Base-by-base conservation (phyloP, 352 stramenopile genomes). In the Phytopythium delawarense region DNA sequence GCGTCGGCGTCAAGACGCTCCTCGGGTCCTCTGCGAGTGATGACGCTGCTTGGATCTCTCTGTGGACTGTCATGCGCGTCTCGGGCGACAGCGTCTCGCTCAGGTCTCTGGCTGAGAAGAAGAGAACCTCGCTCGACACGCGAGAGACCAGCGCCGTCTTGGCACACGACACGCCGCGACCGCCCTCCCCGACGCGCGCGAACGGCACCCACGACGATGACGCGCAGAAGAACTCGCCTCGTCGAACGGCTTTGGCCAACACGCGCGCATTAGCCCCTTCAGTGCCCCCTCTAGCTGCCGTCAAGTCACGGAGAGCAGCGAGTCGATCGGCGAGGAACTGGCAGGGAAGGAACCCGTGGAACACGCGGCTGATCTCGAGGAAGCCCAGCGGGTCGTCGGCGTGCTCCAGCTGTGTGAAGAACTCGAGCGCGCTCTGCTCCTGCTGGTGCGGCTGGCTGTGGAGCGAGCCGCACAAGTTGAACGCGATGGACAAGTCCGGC, bases 351-450 rank as follows among this genome's bases (percentile, higher is more conserved):
- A 88, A 88, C 0, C 80, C 80, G 30, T 89, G 80, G n/a, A 77
- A 78, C 4, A 65, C 55, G 13, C 65, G 70, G 37, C 79, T 89
- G 21, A 84, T 57, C 13, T 70, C 65, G 39, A 75, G 30, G 48
- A 87, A 89, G 5, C 66, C 61, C 2, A 88, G 66, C n/a, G 78
- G 70, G 53, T 87, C 74, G 15, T 69, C 76, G 4, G 61, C 61
- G 52, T 61, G 66, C 57, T 89, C 80, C 6, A 89, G 65, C 61
- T 89, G 78, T 16, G 65, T 71, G 65, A 85, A 89, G 58, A 89
- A 89, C 40, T 74, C 66, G 16, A 62, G 63, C 2, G 72, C 66
- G 3, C 62, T 74, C 61, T 66, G 46, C 12, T 75, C 63, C 25
- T 69, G 61, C 7, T 69, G 61, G 7, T 63, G 55, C 0, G 57